These are phyloP conservation scores for Primulina tabacum DNA, from an alignment of 257 asterid genomes.

Conservation along the genomic window DNA sequence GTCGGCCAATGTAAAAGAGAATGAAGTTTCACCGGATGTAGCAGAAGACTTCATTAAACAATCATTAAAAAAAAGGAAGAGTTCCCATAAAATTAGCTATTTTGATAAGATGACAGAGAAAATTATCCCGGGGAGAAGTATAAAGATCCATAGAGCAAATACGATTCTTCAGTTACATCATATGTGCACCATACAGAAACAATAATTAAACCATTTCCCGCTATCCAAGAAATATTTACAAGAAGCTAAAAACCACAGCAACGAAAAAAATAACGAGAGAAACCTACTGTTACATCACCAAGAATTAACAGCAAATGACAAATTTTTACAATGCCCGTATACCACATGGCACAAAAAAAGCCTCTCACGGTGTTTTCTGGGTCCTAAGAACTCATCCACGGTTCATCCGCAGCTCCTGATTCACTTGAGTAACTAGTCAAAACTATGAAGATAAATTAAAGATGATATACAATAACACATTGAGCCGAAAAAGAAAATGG, in stretches of 20 bases:
- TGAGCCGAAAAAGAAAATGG: constrained; percentile 30
- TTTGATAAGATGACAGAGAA: too few relatives aligned
- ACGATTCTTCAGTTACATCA: not conserved
- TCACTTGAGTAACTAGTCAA: not conserved
- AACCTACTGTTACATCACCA: not conserved
- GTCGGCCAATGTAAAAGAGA: too few relatives aligned
- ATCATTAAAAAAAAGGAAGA: too few relatives aligned
- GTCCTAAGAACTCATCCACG: not conserved
- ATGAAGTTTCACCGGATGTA: too few relatives aligned
- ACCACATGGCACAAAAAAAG: not conserved
- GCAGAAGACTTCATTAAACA: too few relatives aligned
- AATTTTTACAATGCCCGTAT: not conserved
- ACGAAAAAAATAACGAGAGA: not conserved
- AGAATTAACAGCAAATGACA: not conserved
- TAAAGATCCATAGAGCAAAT: too few relatives aligned
- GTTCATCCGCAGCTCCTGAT: not conserved
- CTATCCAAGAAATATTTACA: constrained; percentile 5
- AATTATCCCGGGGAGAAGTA: too few relatives aligned
- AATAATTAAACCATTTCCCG: too few relatives aligned
- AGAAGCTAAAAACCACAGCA: not conserved
- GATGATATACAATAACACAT: constrained; percentile 26
- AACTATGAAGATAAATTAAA: not conserved
- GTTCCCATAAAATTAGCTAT: too few relatives aligned
- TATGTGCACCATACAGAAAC: not conserved
- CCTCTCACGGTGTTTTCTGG: not conserved